Conservation (phyloP, 2,329 filamentous ascomycete genomes). For the Fusarium pininemorale region DNA sequence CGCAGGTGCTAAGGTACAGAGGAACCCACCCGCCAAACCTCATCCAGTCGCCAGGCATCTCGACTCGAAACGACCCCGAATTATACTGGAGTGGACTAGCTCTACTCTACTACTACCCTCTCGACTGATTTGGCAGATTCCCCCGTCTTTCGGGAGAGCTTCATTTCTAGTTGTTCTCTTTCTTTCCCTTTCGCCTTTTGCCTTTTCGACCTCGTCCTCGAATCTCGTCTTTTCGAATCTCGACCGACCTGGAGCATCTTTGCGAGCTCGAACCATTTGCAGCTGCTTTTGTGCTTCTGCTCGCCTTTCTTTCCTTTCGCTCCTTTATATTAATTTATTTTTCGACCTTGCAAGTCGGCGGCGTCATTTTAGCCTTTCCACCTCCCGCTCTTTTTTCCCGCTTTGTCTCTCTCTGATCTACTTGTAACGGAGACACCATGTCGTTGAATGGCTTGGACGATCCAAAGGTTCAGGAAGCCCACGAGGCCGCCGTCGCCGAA, state of each 20-base stretch:
- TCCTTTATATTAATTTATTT: conserved; percentile 19
- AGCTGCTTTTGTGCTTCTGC: conserved; percentile 4
- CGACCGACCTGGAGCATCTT: conserved; percentile 8
- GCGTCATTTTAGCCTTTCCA: conserved; percentile 2
- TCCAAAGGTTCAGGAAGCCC: conserved; percentile 81
- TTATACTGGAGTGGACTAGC: conserved; percentile 29
- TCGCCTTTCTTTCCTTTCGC: conserved; percentile 13
- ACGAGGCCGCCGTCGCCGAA: conserved; percentile 81
- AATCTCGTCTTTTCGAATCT: background rate
- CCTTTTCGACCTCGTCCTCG: background rate
- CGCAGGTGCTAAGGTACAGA: conserved; percentile 11
- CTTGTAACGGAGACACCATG: conserved; percentile 63
- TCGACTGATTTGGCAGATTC: conserved; percentile 29
- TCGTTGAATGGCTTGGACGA: conserved; percentile 95
- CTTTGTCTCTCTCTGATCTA: conserved; percentile 18
- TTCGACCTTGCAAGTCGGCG: conserved; percentile 2
- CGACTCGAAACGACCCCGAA: conserved; percentile 33
- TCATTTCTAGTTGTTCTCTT: conserved; percentile 16
- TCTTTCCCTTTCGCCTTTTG: conserved; percentile 12
- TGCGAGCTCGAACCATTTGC: conserved; percentile 1
- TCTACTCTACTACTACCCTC: conserved; percentile 3
- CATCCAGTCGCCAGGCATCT: conserved; percentile 6
- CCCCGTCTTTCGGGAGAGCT: conserved; percentile 35
- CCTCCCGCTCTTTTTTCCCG: background rate
- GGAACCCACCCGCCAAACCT: conserved; percentile 17